Evolutionary conservation across 2,329 filamentous ascomycete genomes (phyloP).

Genomic region (Talaromyces sp.): DNA sequence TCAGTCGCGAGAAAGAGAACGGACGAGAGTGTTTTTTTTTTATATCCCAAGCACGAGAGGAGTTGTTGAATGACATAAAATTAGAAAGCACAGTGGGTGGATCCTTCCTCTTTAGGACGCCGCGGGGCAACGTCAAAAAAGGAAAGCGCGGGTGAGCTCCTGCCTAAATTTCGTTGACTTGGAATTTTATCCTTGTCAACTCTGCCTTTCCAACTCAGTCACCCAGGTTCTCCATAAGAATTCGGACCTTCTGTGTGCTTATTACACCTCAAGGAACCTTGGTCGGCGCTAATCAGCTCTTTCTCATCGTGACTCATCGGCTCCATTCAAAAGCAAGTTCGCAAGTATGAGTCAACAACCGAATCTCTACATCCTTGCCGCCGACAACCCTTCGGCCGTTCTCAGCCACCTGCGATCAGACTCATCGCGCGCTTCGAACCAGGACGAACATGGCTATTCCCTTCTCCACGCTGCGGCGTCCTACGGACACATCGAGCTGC

Average conservation of each 20-base stretch:
- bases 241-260: neutral
- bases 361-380: conserved; percentile 72
- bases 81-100: neutral
- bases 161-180: neutral
- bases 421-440: conserved; percentile 69
- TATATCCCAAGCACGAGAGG: neutral
- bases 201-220: neutral
- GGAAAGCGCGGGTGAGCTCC: conserved; percentile 8
- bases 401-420: conserved; percentile 69
- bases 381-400: conserved; percentile 72
- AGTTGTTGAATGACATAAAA: conserved; percentile 10
- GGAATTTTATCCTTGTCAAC: conserved; percentile 5
- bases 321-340: neutral
- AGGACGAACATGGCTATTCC: conserved; percentile 92
- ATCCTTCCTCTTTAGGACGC: conserved; percentile 18
- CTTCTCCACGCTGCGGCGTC: conserved; percentile 89
- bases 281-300: neutral
- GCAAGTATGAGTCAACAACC: conserved; percentile 36
- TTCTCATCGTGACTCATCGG: conserved; percentile 9
- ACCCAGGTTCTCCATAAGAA: neutral
- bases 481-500: conserved; percentile 79
- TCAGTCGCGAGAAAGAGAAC: neutral
- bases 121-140: conserved; percentile 13
- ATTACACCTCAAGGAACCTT: neutral
- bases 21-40: neutral